phyloP scores from a whole-genome alignment of 2,329 filamentous ascomycete species.

The Pseudofabraea citricarpa region DNA sequence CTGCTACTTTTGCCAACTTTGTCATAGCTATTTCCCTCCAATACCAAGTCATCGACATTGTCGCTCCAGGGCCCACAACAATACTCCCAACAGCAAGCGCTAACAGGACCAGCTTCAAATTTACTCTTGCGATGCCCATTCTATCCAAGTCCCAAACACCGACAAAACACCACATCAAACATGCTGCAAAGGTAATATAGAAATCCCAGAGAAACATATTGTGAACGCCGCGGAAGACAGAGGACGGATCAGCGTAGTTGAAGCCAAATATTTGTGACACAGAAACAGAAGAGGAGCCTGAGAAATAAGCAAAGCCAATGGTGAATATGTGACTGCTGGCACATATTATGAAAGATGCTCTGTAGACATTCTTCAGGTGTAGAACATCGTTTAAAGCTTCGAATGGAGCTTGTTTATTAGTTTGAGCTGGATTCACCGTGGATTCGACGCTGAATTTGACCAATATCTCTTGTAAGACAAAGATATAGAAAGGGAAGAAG shows the following conservation, averaged over 20 bases:
- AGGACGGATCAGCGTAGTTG: background rate
- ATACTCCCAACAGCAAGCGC: background rate
- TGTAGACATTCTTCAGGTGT: background rate
- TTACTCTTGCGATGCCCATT: conserved; percentile 1
- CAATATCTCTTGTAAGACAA: background rate
- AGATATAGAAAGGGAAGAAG: background rate
- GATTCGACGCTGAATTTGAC: background rate
- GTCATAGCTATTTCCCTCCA: conserved; percentile 2
- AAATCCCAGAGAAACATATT: background rate
- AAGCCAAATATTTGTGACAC: background rate
- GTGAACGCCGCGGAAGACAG: background rate
- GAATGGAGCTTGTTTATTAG: background rate
- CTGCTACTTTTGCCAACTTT: too few species aligned
- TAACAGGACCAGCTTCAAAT: background rate
- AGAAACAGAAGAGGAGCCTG: background rate
- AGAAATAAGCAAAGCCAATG: background rate
- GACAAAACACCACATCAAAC: background rate
- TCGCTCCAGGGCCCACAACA: conserved; percentile 3
- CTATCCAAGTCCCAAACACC: conserved; percentile 2
- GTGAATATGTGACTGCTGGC: background rate
- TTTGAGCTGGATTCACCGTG: background rate
- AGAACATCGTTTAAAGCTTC: background rate
- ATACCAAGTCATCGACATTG: conserved; percentile 1
- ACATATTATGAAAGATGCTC: background rate
- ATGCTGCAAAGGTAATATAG: background rate